A percentile compares a stretch with the other conserved stretches of the same genome.
phyloP scores from a whole-genome alignment of 1,284 basidiomycete species.

The Puccinia horiana region DNA sequence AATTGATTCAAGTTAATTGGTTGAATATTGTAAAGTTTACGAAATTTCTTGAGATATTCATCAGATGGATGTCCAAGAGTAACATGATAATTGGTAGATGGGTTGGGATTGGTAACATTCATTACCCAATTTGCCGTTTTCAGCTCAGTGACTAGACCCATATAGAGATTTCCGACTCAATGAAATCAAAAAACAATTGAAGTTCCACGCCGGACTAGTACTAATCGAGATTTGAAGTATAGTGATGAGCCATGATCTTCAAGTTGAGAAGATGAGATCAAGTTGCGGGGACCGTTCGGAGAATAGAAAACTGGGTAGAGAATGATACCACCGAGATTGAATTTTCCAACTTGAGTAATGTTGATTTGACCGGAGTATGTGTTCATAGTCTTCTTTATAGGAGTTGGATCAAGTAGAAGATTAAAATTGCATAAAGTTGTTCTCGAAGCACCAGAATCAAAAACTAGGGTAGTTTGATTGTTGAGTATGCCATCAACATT shows the following conservation, averaged over 20 bases:
- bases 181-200: neutral
- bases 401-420: no score
- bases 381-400: no score
- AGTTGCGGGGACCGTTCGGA: neutral
- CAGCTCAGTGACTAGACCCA: neutral
- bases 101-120: neutral
- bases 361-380: neutral
- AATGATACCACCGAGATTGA: neutral
- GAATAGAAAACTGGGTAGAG: constrained; percentile 17
- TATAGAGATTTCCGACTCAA: neutral
- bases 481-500: no score
- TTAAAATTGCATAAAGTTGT: no score
- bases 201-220: neutral
- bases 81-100: neutral
- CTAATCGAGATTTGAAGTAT: neutral
- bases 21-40: neutral
- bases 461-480: no score
- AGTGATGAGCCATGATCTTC: constrained; percentile 9
- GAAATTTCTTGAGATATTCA: constrained; percentile 5
- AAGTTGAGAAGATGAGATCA: constrained; percentile 11
- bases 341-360: constrained; percentile 3
- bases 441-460: no score
- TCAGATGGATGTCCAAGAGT: neutral
- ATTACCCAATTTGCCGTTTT: neutral
- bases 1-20: no score